Evolutionary conservation across 768 basidiomycete species (phyloP).

Genomic region (Serendipita sp.): DNA sequence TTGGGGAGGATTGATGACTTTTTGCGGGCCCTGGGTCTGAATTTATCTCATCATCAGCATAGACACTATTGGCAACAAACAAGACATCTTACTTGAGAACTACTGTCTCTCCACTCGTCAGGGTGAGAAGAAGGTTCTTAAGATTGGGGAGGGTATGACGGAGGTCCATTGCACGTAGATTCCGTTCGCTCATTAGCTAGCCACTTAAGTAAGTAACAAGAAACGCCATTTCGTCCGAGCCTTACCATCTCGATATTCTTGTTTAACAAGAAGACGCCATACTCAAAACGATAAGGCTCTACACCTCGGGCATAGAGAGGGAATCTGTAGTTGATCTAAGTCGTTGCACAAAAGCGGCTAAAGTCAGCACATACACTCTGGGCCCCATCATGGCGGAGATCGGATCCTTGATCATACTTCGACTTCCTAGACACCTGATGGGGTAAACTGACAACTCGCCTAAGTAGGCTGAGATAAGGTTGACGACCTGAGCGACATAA

Average conservation of each 20-base stretch:
- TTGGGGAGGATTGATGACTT: not conserved
- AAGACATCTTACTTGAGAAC: slow-evolving; percentile 24
- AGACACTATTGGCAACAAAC: slow-evolving; percentile 2
- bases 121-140: slow-evolving; percentile 77
- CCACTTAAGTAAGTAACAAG: not conserved
- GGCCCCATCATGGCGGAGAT: slow-evolving; percentile 94
- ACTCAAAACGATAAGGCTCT: slow-evolving; percentile 93
- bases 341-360: not conserved
- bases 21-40: not conserved
- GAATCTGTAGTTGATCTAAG: slow-evolving; percentile 41
- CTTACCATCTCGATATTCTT: slow-evolving; percentile 91
- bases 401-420: slow-evolving; percentile 79
- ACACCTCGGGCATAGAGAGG: slow-evolving; percentile 89
- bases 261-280: slow-evolving; percentile 90
- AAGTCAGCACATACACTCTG: slow-evolving; percentile 47
- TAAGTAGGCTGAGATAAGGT: slow-evolving; percentile 63
- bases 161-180: slow-evolving; percentile 78
- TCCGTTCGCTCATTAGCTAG: slow-evolving; percentile 83
- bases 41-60: slow-evolving; percentile 13
- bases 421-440: slow-evolving; percentile 75
- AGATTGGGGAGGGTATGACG: slow-evolving; percentile 93
- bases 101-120: slow-evolving; percentile 52
- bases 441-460: slow-evolving; percentile 72
- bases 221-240: not conserved
- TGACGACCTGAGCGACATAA: slow-evolving; percentile 74